Base-by-base conservation (phyloP, 768 basidiomycete species). In the Tricholoma flavovirens region DNA sequence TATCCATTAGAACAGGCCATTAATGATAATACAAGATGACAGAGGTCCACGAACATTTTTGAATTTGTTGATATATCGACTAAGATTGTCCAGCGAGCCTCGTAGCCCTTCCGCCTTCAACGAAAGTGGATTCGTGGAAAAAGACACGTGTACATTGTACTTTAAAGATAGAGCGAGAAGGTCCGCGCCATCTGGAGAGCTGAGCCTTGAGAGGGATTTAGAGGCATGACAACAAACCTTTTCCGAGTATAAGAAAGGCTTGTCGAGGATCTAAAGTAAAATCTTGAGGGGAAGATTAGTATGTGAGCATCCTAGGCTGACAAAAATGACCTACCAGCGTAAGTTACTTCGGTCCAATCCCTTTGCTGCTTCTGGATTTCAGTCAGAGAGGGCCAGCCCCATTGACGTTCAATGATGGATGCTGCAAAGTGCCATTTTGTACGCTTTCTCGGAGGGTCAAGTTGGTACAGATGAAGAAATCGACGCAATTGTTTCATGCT, bases 171-270 rank as follows among this genome's bases (percentile, higher is more conserved):
- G 58, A 21, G 78, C 73, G 55, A 85, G 67, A 30, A 88, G 72
- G 62, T 89, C 77, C 38, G 73, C 69, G 33, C 88, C 88, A 66
- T 90, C 89, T 90, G 57, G 21, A 45, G 38, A 5, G 38, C 62
- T 49, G 63, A 56, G 36, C n/a, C 29, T 60, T 10, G 29, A 54
- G 55, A 21, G 30, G 36, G 2, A 40, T 29, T 32, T 29, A 40
- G 8, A 21, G 19, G 35, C 35, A 43, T 22, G 1, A 51, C 35
- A 45, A 64, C 69, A 15, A 36, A 87, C 89, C 85, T 78, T 79
- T 84, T 38, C 88, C 88, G 58, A 92, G 76, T 29, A 90, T 75
- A 29, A 90, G 65, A 65, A 90, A 88, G 5, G 88, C 75, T 60
- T 87, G 77, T 50, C 75, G 77, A 3, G 82, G 77, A 15, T 75